Base-by-base conservation (phyloP, 495 filamentous ascomycete genomes). In the Ramalina peruviana region DNA sequence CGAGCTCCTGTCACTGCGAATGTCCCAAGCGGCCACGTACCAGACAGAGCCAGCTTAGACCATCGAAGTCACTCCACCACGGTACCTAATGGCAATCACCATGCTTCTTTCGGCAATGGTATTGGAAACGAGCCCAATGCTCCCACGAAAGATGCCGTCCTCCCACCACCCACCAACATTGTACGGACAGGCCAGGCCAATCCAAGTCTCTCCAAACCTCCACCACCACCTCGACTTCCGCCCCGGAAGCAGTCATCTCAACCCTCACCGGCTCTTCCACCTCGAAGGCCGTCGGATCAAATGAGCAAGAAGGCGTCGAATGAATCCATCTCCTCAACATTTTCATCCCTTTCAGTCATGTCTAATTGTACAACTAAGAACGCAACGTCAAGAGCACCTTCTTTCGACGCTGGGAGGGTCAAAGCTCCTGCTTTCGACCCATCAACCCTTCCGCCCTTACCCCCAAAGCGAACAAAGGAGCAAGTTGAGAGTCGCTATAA, bases 121-220 rank as follows among this genome's bases (percentile, higher is more conserved):
- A 64, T 68, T 43, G 69, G 71, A 50, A 78, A 78, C 54, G 62
- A 69, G 51, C 73, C 72, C 52, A 58, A 56, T 41, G 27, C 45
- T 49, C 16, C 60, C 52, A 43, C 55, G 58, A 53, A 59, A 56
- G 54, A 57, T 16, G 59, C 43, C 33, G 52, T 56, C 19, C 45
- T 64, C 1, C 65, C 65, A 46, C 59, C 65, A 44, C 56, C 64
- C 42, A 49, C 61, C 16, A 51, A 56, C 37, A 55, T 61, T 47
- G 53, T 46, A 39, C 54, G 56, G 23, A 64, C 52, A 15, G 54
- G 48, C 41, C 51, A 60, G 48, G 43, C 13, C 48, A 61, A 26
- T 49, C 49, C 50, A 54, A 58, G 43, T 62, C 64, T 42, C 20
- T 4, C 59, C 63, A 63, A 70, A 60, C 62, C 65, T 26, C 46